Conservation (phyloP, 2,329 filamentous ascomycete genomes). For the Colletotrichum simmondsii region DNA sequence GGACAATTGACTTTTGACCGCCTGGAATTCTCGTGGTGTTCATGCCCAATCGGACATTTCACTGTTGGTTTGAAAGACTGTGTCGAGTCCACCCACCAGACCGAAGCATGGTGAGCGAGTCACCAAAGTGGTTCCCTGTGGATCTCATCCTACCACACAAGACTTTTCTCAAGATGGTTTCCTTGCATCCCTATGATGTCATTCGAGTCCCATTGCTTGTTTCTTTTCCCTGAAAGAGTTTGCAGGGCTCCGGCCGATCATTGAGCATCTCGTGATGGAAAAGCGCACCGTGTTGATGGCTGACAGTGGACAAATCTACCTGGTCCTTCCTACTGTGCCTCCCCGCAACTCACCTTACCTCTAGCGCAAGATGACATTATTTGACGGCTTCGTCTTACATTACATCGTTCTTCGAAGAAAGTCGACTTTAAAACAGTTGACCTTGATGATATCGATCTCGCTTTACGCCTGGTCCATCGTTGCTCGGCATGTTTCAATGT, state of each 20-base stretch:
- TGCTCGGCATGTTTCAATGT: not conserved
- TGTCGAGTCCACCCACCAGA: not conserved
- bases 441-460: not conserved
- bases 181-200: conserved; percentile 21
- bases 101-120: not conserved
- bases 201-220: conserved; percentile 20
- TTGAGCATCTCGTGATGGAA: not conserved
- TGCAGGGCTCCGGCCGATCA: conserved; percentile 28
- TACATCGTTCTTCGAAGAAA: not conserved
- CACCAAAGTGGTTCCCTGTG: not conserved
- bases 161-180: not conserved
- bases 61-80: not conserved
- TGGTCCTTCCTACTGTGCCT: not conserved
- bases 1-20: conserved; percentile 12
- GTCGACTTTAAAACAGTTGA: not conserved
- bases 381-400: not conserved
- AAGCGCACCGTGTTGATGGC: conserved; percentile 8
- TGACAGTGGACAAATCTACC: not conserved
- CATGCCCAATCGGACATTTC: not conserved
- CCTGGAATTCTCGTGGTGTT: not conserved
- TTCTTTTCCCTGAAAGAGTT: conserved; percentile 3
- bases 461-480: not conserved
- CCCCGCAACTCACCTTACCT: not conserved
- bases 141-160: not conserved
- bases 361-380: not conserved